These are phyloP conservation scores for Musa acuminata DNA, from an alignment of 176 grass and related monocot genomes.

Conservation along the genomic window DNA sequence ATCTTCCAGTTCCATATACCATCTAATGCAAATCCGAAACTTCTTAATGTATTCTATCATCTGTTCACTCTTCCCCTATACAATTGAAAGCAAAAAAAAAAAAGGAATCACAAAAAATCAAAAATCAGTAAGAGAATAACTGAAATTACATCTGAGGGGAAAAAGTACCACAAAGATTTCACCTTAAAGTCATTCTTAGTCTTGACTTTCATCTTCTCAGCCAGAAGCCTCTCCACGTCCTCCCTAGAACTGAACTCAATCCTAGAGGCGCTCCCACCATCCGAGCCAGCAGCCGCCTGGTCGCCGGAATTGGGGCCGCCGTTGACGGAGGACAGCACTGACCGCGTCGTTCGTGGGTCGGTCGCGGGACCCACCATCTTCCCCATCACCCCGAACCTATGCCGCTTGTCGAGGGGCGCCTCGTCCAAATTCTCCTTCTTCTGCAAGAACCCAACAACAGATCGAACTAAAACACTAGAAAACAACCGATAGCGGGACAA, in stretches of 20 bases:
- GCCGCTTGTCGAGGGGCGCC: constrained; percentile 4
- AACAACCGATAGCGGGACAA: no score
- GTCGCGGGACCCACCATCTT: constrained; percentile 30
- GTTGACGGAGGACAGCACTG: constrained; percentile 56
- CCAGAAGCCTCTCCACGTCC: constrained; percentile 63
- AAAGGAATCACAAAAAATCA: not conserved
- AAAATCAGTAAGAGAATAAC: not conserved
- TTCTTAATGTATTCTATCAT: constrained; percentile 89
- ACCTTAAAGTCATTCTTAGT: constrained; percentile 80
- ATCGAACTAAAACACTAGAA: no score
- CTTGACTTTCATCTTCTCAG: constrained; percentile 78
- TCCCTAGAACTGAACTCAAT: constrained; percentile 62
- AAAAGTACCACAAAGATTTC: not conserved
- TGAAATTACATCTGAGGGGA: not conserved
- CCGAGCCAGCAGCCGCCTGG: no score
- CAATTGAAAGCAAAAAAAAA: not conserved
- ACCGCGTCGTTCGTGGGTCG: constrained; percentile 4
- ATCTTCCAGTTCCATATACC: constrained; percentile 61
- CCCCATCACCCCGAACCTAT: constrained; percentile 18
- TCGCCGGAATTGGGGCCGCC: constrained; percentile 19
- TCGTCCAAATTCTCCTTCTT: constrained; percentile 55
- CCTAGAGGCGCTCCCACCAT: no score
- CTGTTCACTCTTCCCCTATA: constrained; percentile 65
- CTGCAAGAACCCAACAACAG: not conserved
- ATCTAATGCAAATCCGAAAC: constrained; percentile 50